Evolutionary conservation across 352 stramenopile species (phyloP), one percentile per base, ranked within the genome.

Genomic region (Phytopythium kandeliae): DNA sequence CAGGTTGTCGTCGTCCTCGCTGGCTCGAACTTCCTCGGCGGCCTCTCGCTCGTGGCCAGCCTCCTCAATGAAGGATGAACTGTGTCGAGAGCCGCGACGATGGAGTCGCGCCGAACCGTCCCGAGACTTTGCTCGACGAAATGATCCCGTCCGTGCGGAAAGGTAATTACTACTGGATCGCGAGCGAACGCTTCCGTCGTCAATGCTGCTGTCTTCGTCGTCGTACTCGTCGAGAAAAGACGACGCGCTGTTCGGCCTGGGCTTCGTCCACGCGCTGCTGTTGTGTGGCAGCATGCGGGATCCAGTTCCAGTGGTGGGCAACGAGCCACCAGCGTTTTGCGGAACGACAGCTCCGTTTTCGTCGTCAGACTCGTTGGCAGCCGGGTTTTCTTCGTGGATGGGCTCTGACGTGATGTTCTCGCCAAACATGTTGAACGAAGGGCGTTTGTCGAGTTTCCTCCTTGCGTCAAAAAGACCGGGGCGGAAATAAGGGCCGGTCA

Each of bases 311-410:
- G 28, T 11, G 28, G n/a, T n/a, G n/a, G n/a, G n/a, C n/a, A 25
- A 51, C n/a, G 38, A 33, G 21, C 13, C 17, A 22, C 16, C 41
- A 2, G 12, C 35, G 11, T 31, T 41, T 9, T 26, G 30, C 30
- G 26, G 45, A 30, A 16, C 33, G 13, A 21, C 46, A 43, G 2
- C 22, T 16, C 19, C 21, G 7, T 61, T 64, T 38, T 85, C 60
- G 8, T 75, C 64, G 22, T 81, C 71, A 15, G 67, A 78, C 43
- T 90, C 74, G 11, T 74, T 69, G 13, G 67, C 58, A n/a, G 57
- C 61, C 24, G 70, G 69, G 31, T 69, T 83, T 31, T 86, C 79
- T 56, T 90, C 79, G 53, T 85, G 58, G 33, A 89, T 87, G 10
- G 69, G 65, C 16, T 76, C 61, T 0, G 61, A 63, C 36, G 60